Conservation (phyloP, 2,329 filamentous ascomycete species). For the Curvularia hawaiiensis region DNA sequence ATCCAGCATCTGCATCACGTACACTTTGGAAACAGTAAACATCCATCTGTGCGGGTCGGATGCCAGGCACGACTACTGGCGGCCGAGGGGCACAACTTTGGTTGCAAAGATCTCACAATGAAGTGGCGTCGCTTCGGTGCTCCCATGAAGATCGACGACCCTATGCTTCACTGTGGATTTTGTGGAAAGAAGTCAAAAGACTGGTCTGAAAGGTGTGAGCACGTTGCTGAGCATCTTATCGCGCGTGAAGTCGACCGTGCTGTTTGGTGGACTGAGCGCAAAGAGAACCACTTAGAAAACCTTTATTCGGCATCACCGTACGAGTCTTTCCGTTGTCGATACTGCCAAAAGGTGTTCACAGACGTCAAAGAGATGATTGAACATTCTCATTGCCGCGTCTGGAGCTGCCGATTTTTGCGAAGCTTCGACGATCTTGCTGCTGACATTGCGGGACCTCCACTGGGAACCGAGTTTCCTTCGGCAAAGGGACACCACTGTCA, state of each 20-base stretch:
- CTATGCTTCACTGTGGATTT: conserved; percentile 45
- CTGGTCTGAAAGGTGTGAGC: conserved; percentile 41
- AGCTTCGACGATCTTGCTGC: conserved; percentile 43
- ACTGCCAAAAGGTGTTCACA: conserved; percentile 42
- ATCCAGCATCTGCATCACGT: conserved; percentile 45
- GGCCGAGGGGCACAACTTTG: conserved; percentile 39
- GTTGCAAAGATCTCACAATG: conserved; percentile 44
- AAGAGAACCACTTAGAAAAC: conserved; percentile 42
- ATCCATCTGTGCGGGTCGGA: conserved; percentile 40
- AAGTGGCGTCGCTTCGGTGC: conserved; percentile 44
- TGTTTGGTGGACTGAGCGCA: conserved; percentile 41
- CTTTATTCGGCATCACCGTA: conserved; percentile 35
- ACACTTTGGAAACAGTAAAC: conserved; percentile 42
- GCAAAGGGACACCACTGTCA: conserved; percentile 45
- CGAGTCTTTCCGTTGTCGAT: conserved; percentile 42
- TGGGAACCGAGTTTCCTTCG: conserved; percentile 41
- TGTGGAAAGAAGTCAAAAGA: conserved; percentile 40
- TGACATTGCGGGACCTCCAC: conserved; percentile 38
- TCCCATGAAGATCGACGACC: conserved; percentile 43
- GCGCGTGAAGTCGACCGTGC: conserved; percentile 36
- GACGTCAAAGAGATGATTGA: conserved; percentile 39
- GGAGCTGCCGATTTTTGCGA: conserved; percentile 43
- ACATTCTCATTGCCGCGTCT: conserved; percentile 43
- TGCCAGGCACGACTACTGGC: conserved; percentile 40
- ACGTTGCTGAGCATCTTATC: conserved; percentile 41